Percentiles rank a stretch among this genome's conserved stretches.
Evolutionary conservation across 768 basidiomycete genomes (phyloP).

Genomic region (Boletus tomentosulus): DNA sequence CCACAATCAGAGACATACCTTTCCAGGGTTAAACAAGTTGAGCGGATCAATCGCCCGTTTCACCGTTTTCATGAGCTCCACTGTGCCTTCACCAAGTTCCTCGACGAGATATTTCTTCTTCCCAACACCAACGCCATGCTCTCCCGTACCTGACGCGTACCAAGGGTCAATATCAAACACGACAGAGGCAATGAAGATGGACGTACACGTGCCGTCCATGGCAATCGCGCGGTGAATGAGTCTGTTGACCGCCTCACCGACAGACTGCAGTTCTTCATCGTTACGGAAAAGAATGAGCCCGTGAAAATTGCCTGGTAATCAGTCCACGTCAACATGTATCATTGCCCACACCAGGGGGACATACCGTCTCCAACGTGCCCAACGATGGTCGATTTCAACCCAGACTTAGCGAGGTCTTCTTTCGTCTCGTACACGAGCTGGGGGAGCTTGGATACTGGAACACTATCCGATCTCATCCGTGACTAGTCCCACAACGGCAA

Average conservation of each 20-base stretch:
- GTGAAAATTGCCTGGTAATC: slow-evolving; percentile 40
- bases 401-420: slow-evolving; percentile 60
- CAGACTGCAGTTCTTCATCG: slow-evolving; percentile 53
- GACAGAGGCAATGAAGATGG: background rate
- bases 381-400: slow-evolving; percentile 65
- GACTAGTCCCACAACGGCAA: background rate
- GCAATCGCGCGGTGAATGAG: slow-evolving; percentile 67
- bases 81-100: slow-evolving; percentile 82
- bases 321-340: background rate
- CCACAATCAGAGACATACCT: slow-evolving; percentile 35
- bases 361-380: slow-evolving; percentile 79
- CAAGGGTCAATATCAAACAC: background rate
- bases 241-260: slow-evolving; percentile 61
- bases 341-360: slow-evolving; percentile 25
- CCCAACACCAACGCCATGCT: slow-evolving; percentile 85
- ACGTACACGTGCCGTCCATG: slow-evolving; percentile 73
- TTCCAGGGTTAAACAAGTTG: slow-evolving; percentile 84
- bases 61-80: slow-evolving; percentile 81
- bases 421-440: slow-evolving; percentile 75
- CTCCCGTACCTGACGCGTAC: slow-evolving; percentile 59
- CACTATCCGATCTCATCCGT: slow-evolving; percentile 33
- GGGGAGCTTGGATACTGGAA: slow-evolving; percentile 69
- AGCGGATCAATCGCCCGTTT: slow-evolving; percentile 77
- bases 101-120: slow-evolving; percentile 78
- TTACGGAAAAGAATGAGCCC: slow-evolving; percentile 54